These are phyloP conservation scores for Aspergillus tanneri DNA, from an alignment of 2,329 filamentous ascomycete genomes.

Conservation along the genomic window DNA sequence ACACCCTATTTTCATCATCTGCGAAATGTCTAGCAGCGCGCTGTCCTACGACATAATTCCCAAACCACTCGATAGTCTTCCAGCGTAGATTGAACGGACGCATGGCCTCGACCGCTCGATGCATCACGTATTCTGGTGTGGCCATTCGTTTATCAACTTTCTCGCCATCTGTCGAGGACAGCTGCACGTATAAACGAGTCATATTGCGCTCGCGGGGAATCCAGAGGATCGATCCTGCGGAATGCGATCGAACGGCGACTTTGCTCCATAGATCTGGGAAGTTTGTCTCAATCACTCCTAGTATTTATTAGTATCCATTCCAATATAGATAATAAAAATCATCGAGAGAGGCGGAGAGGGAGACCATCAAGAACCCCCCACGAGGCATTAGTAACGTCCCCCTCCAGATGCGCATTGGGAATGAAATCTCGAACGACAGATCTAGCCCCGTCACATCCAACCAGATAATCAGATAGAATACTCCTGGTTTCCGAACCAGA, in stretches of 20 bases:
- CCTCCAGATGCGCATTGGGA: slow-evolving; percentile 49
- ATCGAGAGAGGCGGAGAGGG: too few species aligned
- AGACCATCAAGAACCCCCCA: slow-evolving; percentile 74
- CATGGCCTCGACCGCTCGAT: slow-evolving; percentile 46
- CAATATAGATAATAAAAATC: slow-evolving; percentile 35
- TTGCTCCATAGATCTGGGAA: slow-evolving; percentile 77
- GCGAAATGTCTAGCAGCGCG: slow-evolving; percentile 48
- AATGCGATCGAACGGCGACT: slow-evolving; percentile 65
- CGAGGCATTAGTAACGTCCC: slow-evolving; percentile 55
- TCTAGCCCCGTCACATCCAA: slow-evolving; percentile 72
- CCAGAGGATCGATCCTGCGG: slow-evolving; percentile 68
- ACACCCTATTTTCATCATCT: slow-evolving; percentile 43
- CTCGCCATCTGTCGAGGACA: slow-evolving; percentile 28
- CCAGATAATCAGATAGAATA: slow-evolving; percentile 61
- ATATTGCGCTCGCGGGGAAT: slow-evolving; percentile 71
- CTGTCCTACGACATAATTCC: slow-evolving; percentile 52
- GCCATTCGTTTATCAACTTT: slow-evolving; percentile 34
- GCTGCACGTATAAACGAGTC: slow-evolving; percentile 60
- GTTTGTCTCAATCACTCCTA: slow-evolving; percentile 59
- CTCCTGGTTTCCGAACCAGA: slow-evolving; percentile 40
- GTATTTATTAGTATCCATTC: background rate
- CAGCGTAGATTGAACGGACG: slow-evolving; percentile 47
- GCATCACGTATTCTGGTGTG: slow-evolving; percentile 69
- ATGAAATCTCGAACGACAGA: slow-evolving; percentile 68
- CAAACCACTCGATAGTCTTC: slow-evolving; percentile 50